phyloP scores from a whole-genome alignment of 306 rosid genomes.

The Vachellia collinsii region DNA sequence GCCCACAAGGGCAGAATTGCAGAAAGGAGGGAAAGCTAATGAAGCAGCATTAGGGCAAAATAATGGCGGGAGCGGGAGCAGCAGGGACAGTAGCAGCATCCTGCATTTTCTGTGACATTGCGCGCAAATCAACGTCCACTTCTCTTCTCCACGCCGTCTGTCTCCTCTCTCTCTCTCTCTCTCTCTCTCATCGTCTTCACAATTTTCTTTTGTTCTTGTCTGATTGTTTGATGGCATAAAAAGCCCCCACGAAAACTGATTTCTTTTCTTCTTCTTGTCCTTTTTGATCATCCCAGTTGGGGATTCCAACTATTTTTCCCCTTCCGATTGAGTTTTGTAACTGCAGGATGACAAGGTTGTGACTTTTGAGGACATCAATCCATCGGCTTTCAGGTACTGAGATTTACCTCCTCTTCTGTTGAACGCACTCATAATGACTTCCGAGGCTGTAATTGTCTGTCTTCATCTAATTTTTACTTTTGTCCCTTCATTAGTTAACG shows the following conservation, averaged over 20 bases:
- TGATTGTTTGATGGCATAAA: background rate
- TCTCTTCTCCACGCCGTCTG: conserved; percentile 54
- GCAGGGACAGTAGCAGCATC: conserved; percentile 28
- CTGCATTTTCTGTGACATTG: conserved; percentile 63
- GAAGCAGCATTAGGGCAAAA: conserved; percentile 15
- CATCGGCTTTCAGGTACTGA: conserved; percentile 67
- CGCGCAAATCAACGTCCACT: conserved; percentile 44
- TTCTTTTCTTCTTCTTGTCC: background rate
- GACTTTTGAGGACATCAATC: conserved; percentile 63
- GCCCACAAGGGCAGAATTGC: background rate
- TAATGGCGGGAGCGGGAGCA: conserved; percentile 54
- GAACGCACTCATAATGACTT: conserved; percentile 12
- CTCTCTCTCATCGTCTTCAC: background rate
- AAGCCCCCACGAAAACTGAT: background rate
- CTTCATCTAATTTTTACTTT: background rate
- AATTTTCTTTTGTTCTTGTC: background rate
- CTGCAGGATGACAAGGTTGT: conserved; percentile 66
- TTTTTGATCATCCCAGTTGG: background rate
- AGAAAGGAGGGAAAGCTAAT: background rate
- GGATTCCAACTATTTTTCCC: background rate
- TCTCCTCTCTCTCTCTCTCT: conserved; percentile 41
- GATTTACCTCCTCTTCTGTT: background rate
- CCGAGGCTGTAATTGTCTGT: background rate
- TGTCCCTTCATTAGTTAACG: background rate
- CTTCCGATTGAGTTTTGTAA: conserved; percentile 31